Base-by-base conservation (phyloP, 148 eudicot genomes). In the Rhododendron vialii region DNA sequence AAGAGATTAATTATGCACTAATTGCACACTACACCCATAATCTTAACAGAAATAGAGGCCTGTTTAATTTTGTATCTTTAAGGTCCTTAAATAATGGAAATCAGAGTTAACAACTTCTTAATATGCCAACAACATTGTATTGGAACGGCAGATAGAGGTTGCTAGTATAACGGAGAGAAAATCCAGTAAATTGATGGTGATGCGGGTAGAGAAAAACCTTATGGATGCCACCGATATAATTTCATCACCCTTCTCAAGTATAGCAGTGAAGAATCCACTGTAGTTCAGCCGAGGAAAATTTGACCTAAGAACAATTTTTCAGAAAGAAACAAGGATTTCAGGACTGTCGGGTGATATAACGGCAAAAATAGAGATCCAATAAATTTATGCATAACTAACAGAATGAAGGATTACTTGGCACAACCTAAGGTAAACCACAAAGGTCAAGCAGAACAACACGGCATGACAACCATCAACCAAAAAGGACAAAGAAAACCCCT, bases 171-270 rank as follows among this genome's bases (percentile, higher is more conserved):
- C 1, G 6, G 75, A 63, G 12, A 8, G 69, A 2, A 63, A 63
- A 63, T 63, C 43, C 18, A 41, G 17, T 35, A 65, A 81, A 81
- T 26, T 61, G 22, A 48, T 55, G 14, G n/a, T 33, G 18, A 71
- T 76, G 79, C 15, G 71, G 80, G 81, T 45, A 63, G 26, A 61
- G 67, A 77, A 77, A 13, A 87, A 96, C 99, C 99, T 94, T 93
- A 94, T 86, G 47, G 96, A 90, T 88, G 99, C 99, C 51, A 91
- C 98, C 24, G 94, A 83, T 61, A 95, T 87, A 17, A 95, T 76
- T 86, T 95, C 96, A 87, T 96, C 97, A 84, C 92, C 98, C 89
- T 89, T 95, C 93, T 96, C 97, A n/a, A 96, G 88, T 88, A 96
- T 86, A 87, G 92, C 88, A 83, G 96, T 95, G 82, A 87, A 89